These are phyloP conservation scores for Polytrichum formosum DNA, from an alignment of 225 moss, liverwort and hornwort species.

Conservation along the genomic window DNA sequence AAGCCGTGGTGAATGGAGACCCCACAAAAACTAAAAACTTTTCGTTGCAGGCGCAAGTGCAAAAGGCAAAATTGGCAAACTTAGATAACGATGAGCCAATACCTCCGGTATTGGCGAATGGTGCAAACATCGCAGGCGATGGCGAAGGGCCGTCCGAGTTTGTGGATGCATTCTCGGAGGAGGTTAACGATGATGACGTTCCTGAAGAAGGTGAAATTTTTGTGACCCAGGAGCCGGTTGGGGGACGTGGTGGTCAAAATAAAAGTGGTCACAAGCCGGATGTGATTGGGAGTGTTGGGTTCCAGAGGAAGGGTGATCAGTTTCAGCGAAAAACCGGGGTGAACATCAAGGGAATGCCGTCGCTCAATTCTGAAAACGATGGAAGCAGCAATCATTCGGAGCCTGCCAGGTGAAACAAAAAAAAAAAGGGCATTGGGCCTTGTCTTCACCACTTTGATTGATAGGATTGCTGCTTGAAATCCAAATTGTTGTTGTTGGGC, in stretches of 20 bases:
- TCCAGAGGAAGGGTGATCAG: slow-evolving; percentile 25
- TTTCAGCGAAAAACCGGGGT: slow-evolving; percentile 27
- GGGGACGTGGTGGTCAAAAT: slow-evolving; percentile 2
- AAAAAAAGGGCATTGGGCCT: background rate
- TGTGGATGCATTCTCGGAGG: slow-evolving; percentile 53
- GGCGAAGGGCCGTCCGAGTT: slow-evolving; percentile 24
- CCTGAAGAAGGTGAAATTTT: slow-evolving; percentile 26
- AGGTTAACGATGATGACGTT: slow-evolving; percentile 26
- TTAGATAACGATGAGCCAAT: slow-evolving; percentile 51
- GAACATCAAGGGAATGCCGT: slow-evolving; percentile 28
- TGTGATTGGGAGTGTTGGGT: slow-evolving; percentile 3
- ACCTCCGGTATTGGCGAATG: slow-evolving; percentile 20
- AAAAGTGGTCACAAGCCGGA: slow-evolving; percentile 9
- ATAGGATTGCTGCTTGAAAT: background rate
- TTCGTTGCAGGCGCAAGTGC: slow-evolving; percentile 41
- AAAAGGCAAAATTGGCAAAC: slow-evolving; percentile 37
- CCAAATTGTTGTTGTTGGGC: background rate
- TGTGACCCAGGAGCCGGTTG: slow-evolving; percentile 50
- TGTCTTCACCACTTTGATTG: slow-evolving; percentile 6
- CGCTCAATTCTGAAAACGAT: slow-evolving; percentile 20
- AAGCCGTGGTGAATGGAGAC: slow-evolving; percentile 24
- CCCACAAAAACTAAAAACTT: background rate
- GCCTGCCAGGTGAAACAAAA: background rate
- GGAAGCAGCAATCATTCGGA: background rate
- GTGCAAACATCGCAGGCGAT: slow-evolving; percentile 6